Evolutionary conservation across 176 grass and related monocot species (phyloP).

Genomic region (Avena atlantica): DNA sequence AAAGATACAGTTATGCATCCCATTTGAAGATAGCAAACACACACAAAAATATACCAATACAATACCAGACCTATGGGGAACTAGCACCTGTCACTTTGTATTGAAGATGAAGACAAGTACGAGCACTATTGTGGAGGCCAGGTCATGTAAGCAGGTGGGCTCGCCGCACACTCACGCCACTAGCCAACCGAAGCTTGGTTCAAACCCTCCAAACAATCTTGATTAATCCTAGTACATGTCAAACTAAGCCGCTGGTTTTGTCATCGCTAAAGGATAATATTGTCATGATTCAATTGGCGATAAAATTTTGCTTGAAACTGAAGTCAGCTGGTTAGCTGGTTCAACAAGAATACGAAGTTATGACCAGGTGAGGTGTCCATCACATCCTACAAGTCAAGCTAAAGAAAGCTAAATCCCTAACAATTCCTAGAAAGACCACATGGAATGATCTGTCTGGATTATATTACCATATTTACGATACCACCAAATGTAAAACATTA

Average conservation of each 20-base stretch:
- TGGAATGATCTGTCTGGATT: neutral
- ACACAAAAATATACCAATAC: neutral
- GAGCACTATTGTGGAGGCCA: neutral
- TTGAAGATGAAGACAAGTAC: neutral
- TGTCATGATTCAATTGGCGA: neutral
- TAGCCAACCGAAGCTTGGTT: neutral
- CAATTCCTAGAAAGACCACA: neutral
- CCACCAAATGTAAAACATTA: neutral
- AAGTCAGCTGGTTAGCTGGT: constrained; percentile 17
- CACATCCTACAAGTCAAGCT: neutral
- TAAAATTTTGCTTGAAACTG: neutral
- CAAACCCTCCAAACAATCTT: neutral
- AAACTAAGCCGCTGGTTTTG: constrained; percentile 8
- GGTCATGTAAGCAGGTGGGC: neutral
- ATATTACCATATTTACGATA: neutral
- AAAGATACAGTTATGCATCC: neutral
- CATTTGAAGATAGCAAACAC: neutral
- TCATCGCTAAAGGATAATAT: neutral
- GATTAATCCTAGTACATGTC: neutral
- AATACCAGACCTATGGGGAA: neutral
- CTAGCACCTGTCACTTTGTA: neutral
- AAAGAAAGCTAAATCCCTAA: neutral
- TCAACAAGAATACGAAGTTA: neutral
- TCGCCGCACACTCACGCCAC: neutral
- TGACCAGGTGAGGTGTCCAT: neutral